Evolutionary conservation across 2,329 filamentous ascomycete genomes (phyloP), one percentile per base, ranked within the genome.

Genomic region (Capronia epimyces): DNA sequence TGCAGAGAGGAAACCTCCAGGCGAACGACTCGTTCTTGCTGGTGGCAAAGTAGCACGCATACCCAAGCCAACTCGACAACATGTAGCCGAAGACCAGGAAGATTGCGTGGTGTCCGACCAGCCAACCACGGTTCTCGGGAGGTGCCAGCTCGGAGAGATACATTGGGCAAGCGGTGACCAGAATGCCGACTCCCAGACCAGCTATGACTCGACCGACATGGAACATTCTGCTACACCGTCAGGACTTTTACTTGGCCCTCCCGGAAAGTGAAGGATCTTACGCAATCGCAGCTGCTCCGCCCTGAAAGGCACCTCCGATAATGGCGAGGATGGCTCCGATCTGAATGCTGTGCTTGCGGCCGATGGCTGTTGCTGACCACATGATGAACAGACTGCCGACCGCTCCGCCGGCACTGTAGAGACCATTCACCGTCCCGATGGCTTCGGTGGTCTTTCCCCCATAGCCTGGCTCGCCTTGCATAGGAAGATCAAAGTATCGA

Each of bases 381-480:
- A 43, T 43, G 24, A 60, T 45, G 32, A 50, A 58, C 12, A 60
- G 48, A 34, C 41, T 43, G 32, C 67, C 71, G n/a, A 69, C 53
- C 24, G 65, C 65, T 20, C 64, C 68, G 10, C 72, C 71, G 3
- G 71, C 72, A 22, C 68, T 69, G 56, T 70, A 72, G 6, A 74
- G 62, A 21, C 72, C 72, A 59, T 73, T 74, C 32, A 73, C 64
- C 7, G 70, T 71, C 8, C 68, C 71, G 39, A 74, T 71, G 15
- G 72, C 64, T 52, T 69, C 67, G 1, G 70, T 67, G 0, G 71
- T 73, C 45, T 68, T 67, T 1, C 59, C 59, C 9, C 49, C 55
- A 55, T 74, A 74, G 18, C 69, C 70, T 2, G 70, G 66, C 46
- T 68, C 61, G 7, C 65, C 68, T 53, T 65, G 61, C 9, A 64